Conservation (phyloP, 1,139 yeast species). For the Kodamaea anthophila region DNA sequence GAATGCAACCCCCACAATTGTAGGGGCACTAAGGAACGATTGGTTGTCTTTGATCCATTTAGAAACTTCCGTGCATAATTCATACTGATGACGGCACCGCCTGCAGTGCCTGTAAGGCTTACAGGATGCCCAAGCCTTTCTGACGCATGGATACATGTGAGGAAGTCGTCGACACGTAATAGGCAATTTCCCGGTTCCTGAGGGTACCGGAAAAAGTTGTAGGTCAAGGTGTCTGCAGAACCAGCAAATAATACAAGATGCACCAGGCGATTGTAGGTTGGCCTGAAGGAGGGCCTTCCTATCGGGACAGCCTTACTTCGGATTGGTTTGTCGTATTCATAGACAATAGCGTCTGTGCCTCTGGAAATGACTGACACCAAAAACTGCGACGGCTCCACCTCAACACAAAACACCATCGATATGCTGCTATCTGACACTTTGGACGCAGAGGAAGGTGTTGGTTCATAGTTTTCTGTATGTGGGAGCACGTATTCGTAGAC, state of each 20-base stretch:
- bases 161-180: constrained; percentile 26
- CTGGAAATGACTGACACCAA: constrained; percentile 41
- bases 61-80: constrained; percentile 35
- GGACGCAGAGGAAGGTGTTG: constrained; percentile 42
- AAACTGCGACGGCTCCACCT: constrained; percentile 20
- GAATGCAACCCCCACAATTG: constrained; percentile 29
- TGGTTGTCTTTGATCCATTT: constrained; percentile 27
- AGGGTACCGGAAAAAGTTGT: constrained; percentile 27
- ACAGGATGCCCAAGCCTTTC: constrained; percentile 53
- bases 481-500: constrained; percentile 57
- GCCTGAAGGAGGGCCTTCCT: constrained; percentile 17
- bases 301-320: constrained; percentile 22
- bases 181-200: constrained; percentile 30
- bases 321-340: constrained; percentile 38
- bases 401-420: constrained; percentile 36
- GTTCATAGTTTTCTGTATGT: constrained; percentile 8
- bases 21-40: constrained; percentile 27
- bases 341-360: constrained; percentile 38
- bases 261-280: constrained; percentile 21
- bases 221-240: constrained; percentile 22
- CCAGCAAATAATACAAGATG: constrained; percentile 13
- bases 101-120: constrained; percentile 53
- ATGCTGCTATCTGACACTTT: constrained; percentile 49
- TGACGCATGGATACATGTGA: constrained; percentile 25
- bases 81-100: constrained; percentile 44